These are phyloP conservation scores for Amoebophrya sp. DNA, from an alignment of 169 alveolate genomes.

Conservation along the genomic window DNA sequence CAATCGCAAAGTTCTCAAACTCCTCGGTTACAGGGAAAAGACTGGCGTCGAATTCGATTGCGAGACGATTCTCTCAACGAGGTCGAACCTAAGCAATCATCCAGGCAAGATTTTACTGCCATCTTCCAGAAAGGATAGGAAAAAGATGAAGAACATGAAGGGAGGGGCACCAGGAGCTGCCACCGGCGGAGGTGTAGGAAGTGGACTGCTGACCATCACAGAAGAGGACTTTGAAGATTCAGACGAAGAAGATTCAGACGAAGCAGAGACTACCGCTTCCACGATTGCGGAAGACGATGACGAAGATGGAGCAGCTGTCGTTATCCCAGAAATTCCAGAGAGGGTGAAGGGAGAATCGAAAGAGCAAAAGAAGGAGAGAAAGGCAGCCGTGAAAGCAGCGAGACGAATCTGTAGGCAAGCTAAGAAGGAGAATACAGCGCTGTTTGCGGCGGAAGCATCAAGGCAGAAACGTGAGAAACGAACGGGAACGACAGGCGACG, in stretches of 20 bases:
- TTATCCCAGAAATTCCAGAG: neutral
- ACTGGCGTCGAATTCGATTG: constrained; percentile 3
- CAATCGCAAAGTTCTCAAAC: neutral
- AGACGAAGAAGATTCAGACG: neutral
- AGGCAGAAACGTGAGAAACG: neutral
- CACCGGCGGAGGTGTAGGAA: neutral
- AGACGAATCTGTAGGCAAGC: neutral
- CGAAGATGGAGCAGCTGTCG: neutral
- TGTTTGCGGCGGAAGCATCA: neutral
- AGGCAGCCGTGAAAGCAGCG: constrained; percentile 10
- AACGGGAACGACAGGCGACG: neutral
- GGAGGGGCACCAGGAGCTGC: neutral
- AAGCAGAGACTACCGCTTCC: neutral
- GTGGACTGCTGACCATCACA: neutral
- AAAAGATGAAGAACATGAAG: neutral
- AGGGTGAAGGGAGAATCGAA: neutral
- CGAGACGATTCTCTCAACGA: neutral
- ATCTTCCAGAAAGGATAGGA: neutral
- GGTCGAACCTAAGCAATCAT: neutral
- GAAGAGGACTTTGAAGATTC: neutral
- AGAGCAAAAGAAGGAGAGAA: neutral
- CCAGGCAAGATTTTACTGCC: neutral
- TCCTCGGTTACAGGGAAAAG: neutral
- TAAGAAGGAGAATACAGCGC: neutral
- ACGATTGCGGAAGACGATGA: neutral